Conservation (phyloP, 192 early-diverging fungal genomes). For the Rhizoclosmatium sp. region DNA sequence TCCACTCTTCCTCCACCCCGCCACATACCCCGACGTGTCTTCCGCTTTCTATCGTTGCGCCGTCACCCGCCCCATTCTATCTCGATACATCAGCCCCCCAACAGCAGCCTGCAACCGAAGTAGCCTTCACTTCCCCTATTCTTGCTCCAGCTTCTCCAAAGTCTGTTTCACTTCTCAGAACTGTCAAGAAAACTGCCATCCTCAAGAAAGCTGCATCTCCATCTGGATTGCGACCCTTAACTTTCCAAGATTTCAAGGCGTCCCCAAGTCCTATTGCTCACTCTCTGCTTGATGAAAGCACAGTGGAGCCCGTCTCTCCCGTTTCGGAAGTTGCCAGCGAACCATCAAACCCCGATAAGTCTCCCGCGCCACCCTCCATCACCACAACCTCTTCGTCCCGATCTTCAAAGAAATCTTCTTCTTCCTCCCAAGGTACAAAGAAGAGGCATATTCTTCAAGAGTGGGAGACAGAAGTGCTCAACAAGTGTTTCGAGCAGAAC, state of each 20-base stretch:
- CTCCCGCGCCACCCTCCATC: not conserved
- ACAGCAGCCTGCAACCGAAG: not conserved
- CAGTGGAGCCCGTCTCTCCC: not conserved
- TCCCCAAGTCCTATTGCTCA: not conserved
- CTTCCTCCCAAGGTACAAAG: not conserved
- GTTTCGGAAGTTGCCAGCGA: not conserved
- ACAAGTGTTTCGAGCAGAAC: not conserved
- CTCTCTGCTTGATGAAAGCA: not conserved
- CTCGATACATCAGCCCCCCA: not conserved
- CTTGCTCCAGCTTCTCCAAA: not conserved
- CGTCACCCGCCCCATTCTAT: not conserved
- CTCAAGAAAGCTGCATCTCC: not conserved
- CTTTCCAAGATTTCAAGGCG: not conserved
- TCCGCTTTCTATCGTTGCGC: not conserved
- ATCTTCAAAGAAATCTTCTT: not conserved
- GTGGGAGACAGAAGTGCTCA: not conserved
- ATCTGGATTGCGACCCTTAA: not conserved
- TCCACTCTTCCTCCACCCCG: not conserved
- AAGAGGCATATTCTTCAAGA: slow-evolving; percentile 31
- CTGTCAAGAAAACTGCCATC: not conserved
- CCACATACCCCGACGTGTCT: not conserved
- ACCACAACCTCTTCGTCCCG: not conserved
- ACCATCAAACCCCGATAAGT: not conserved
- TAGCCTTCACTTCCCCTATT: not conserved
- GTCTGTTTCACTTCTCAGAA: not conserved